Conservation (phyloP, 768 basidiomycete species). For the Leccinellum rugosiceps region DNA sequence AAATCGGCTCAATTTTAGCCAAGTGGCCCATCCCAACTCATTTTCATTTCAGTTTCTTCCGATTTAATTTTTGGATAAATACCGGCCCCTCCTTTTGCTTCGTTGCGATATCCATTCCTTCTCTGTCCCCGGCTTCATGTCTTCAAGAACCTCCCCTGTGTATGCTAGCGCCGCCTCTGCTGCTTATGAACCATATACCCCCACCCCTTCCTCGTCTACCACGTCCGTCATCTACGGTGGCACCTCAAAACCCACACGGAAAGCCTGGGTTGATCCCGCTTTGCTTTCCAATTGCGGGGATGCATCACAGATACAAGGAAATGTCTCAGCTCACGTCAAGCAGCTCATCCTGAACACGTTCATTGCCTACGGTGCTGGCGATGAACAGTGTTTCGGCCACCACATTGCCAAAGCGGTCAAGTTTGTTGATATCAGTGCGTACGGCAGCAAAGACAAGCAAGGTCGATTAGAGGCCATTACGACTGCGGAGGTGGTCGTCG, state of each 20-base stretch:
- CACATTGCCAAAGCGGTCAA: conserved; percentile 56
- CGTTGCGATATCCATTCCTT: conserved; percentile 1
- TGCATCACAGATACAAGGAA: conserved; percentile 56
- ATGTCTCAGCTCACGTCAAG: conserved; percentile 59
- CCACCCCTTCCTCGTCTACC: conserved; percentile 17
- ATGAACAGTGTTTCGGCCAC: conserved; percentile 58
- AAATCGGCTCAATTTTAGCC: conserved; percentile 28
- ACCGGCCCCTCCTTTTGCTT: conserved; percentile 12
- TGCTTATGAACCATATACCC: conserved; percentile 26
- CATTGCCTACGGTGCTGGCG: conserved; percentile 68
- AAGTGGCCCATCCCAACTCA: conserved; percentile 18
- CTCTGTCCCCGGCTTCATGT: conserved; percentile 17
- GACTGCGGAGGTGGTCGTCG: conserved; percentile 58
- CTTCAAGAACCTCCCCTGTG: conserved; percentile 27
- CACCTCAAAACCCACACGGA: conserved; percentile 24
- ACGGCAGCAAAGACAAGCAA: conserved; percentile 43
- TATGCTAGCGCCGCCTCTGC: conserved; percentile 27
- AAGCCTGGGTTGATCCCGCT: conserved; percentile 64
- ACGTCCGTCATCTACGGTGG: conserved; percentile 27
- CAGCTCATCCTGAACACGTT: conserved; percentile 67
- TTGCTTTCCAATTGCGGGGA: conserved; percentile 58
- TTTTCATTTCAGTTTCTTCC: conserved; percentile 12
- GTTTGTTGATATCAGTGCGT: conserved; percentile 57
- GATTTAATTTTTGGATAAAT: conserved; percentile 26
- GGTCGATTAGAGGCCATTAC: conserved; percentile 59